Evolutionary conservation across 495 filamentous ascomycete species (phyloP), one percentile per base, ranked within the genome.

Genomic region (Aspergillus conjunctus): DNA sequence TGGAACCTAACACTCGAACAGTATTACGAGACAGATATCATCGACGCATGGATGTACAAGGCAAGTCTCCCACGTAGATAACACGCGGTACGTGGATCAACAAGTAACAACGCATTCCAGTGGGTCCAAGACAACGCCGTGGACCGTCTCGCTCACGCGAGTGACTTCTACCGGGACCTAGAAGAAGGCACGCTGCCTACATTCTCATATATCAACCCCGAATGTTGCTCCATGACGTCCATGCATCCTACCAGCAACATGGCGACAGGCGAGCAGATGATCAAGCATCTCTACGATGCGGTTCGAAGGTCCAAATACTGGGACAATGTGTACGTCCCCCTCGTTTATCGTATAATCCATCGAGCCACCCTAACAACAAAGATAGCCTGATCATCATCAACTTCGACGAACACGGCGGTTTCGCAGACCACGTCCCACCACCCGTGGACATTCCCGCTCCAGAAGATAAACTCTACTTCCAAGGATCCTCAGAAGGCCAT

Each of bases 321-420:
- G 76, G 68, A 80, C 34, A 73, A 73, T 63, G 72, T 68, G 75
- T 73, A 57, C 65, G 67, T 64, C 14, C 20, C 37, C 7, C n/a
- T 41, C 21, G 17, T 34, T 3, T 12, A 56, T 41, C 20, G 3
- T 46, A 5, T 17, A 17, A n/a, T 48, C 18, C 44, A 11, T 20
- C 5, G 17, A 10, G n/a, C 20, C 44, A 48, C 39, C 39, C 17
- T 17, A 11, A 48, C 10, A 18, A 11, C n/a, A 21, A 6, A 21
- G 5, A 10, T 18, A 77, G 73, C 7, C 65, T 80, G 39, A 68
- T 80, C 59, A 76, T 81, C 58, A 68, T 81, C 65, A 80, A 77
- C 64, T 81, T 79, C 26, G 79, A 81, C 60, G 77, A 81, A 68
- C 71, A 78, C 33, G 78, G 79, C 12, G 77, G 78, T 3, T 80